Percentiles rank a stretch among this genome's conserved stretches.
These are phyloP conservation scores for Fusarium begoniae DNA, from an alignment of 2,329 filamentous ascomycete genomes.

Conservation along the genomic window DNA sequence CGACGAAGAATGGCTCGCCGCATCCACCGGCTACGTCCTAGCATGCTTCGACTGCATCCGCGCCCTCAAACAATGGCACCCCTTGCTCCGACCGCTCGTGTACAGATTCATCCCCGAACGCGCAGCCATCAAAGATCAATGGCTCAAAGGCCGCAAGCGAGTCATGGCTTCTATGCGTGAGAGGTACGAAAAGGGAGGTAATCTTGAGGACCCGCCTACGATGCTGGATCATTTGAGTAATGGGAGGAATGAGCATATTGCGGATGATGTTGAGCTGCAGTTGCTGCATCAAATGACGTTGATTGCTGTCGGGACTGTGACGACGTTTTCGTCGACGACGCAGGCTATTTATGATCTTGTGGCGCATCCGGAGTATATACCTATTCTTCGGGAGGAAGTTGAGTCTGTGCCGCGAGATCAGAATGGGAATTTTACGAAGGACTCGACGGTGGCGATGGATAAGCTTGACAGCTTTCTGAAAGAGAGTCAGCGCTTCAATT, in stretches of 20 bases:
- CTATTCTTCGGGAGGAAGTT: constrained; percentile 16
- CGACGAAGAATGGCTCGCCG: constrained; percentile 12
- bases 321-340: constrained; percentile 26
- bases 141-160: constrained; percentile 7
- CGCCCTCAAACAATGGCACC: constrained; percentile 20
- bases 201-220: neutral
- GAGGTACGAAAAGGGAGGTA: neutral
- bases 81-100: neutral
- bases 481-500: constrained; percentile 35
- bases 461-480: constrained; percentile 39
- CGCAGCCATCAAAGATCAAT: constrained; percentile 11
- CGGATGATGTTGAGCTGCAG: constrained; percentile 5
- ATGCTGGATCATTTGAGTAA: constrained; percentile 17
- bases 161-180: constrained; percentile 2
- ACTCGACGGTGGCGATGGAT: neutral
- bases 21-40: constrained; percentile 1
- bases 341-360: constrained; percentile 37
- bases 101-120: constrained; percentile 16
- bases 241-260: neutral
- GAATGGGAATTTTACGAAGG: neutral
- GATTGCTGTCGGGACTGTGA: constrained; percentile 28
- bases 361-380: constrained; percentile 18
- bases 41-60: constrained; percentile 18
- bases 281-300: constrained; percentile 15
- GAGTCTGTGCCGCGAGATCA: neutral